These are phyloP conservation scores for Choricystis sp. DNA, from an alignment of 139 green algal species.

Conservation along the genomic window DNA sequence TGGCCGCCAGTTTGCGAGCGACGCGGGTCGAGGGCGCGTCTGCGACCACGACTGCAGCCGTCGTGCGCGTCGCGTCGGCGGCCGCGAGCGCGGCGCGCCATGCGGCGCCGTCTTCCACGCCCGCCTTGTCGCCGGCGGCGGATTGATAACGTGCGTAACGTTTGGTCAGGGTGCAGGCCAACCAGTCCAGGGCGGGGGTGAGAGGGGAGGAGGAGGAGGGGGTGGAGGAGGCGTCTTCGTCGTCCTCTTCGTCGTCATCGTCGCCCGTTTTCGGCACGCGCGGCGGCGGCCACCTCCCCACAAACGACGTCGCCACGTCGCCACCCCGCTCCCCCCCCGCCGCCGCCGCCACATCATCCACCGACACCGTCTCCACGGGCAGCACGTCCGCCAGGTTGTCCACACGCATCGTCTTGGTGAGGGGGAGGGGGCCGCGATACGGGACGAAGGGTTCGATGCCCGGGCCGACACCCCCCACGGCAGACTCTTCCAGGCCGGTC, in stretches of 20 bases:
- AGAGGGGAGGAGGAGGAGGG: too few relatives aligned
- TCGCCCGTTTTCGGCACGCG: too few relatives aligned
- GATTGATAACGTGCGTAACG: constrained; percentile 36
- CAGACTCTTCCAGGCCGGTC: constrained; percentile 17
- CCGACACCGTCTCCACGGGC: background rate
- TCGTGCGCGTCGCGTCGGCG: constrained; percentile 18
- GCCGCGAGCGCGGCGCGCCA: constrained; percentile 50
- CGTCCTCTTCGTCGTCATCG: too few relatives aligned
- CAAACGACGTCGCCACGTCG: too few relatives aligned
- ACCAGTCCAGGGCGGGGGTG: too few relatives aligned
- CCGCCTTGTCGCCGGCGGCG: constrained; percentile 24
- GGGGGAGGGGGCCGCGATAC: constrained; percentile 8
- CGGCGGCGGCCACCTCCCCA: too few relatives aligned
- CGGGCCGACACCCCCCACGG: constrained; percentile 30
- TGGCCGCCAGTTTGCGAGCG: constrained; percentile 23
- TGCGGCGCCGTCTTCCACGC: constrained; percentile 33
- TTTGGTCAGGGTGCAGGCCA: too few relatives aligned
- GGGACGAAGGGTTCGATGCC: constrained; percentile 56
- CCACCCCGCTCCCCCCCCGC: background rate
- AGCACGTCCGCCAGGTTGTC: constrained; percentile 1
- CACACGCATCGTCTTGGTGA: constrained; percentile 36
- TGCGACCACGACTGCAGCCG: constrained; percentile 39
- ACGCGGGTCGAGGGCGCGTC: constrained; percentile 32
- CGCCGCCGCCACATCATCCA: constrained; percentile 2
- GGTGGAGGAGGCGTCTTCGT: too few relatives aligned